A percentile compares a stretch with the other conserved stretches of the same genome.
Evolutionary conservation across 2,329 filamentous ascomycete species (phyloP).

Genomic region (Colletotrichum tofieldiae): DNA sequence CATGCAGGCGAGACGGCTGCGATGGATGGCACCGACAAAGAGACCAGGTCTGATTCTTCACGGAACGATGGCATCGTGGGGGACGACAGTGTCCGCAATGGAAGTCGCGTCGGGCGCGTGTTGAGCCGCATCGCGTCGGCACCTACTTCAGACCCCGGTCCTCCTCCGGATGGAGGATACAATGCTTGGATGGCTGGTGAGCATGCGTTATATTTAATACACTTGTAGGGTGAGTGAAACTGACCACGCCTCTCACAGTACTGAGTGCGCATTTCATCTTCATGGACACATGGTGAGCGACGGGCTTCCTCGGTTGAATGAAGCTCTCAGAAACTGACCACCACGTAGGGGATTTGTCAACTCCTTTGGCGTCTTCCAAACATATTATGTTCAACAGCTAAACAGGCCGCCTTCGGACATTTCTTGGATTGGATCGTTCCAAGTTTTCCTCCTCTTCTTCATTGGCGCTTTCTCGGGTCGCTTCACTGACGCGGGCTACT

Average conservation of each 20-base stretch:
- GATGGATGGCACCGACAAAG: slow-evolving; percentile 33
- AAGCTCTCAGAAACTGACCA: neutral
- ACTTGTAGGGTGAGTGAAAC: neutral
- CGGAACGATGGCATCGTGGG: slow-evolving; percentile 8
- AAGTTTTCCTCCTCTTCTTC: slow-evolving; percentile 60
- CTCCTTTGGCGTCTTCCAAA: slow-evolving; percentile 62
- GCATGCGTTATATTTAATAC: neutral
- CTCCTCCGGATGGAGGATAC: slow-evolving; percentile 37
- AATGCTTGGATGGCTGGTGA: slow-evolving; percentile 39
- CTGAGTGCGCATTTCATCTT: slow-evolving; percentile 38
- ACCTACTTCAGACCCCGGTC: slow-evolving; percentile 23
- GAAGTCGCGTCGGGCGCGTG: slow-evolving; percentile 32
- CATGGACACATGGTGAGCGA: slow-evolving; percentile 39
- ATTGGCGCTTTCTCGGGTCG: slow-evolving; percentile 60
- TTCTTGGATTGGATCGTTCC: slow-evolving; percentile 62
- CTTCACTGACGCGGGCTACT: slow-evolving; percentile 61
- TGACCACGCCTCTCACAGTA: neutral
- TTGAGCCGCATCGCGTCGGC: slow-evolving; percentile 36
- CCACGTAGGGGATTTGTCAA: slow-evolving; percentile 60
- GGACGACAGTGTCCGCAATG: slow-evolving; percentile 1
- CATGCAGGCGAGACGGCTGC: neutral
- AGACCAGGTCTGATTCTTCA: slow-evolving; percentile 36
- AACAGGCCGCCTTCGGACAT: slow-evolving; percentile 54
- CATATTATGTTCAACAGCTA: slow-evolving; percentile 58
- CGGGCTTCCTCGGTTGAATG: neutral